Percentiles rank a stretch among this genome's conserved stretches.
These are phyloP conservation scores for Tephrocybe sp. DNA, from an alignment of 768 basidiomycete species.

Conservation along the genomic window DNA sequence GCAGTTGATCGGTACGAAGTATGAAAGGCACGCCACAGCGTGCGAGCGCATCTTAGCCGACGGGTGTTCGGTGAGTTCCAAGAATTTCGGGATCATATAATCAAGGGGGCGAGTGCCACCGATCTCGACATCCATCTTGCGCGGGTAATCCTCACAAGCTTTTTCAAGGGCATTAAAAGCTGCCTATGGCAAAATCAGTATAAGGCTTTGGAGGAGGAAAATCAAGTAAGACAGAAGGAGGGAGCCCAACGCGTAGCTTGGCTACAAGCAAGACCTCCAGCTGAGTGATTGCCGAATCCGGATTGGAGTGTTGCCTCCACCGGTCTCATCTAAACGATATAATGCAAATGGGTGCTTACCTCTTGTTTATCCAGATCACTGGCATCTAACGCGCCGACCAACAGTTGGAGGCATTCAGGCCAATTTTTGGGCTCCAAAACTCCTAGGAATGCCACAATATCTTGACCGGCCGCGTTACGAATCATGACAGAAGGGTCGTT, in stretches of 20 bases:
- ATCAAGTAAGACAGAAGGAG: conserved; percentile 10
- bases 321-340: background rate
- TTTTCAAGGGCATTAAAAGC: conserved; percentile 94
- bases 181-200: conserved; percentile 43
- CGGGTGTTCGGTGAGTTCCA: conserved; percentile 81
- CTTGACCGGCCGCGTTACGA: conserved; percentile 91
- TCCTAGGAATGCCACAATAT: conserved; percentile 86
- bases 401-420: conserved; percentile 89
- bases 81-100: conserved; percentile 95
- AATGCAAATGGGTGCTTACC: conserved; percentile 46
- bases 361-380: conserved; percentile 77
- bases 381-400: conserved; percentile 79
- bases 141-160: conserved; percentile 95
- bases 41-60: conserved; percentile 89
- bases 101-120: conserved; percentile 91
- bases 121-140: conserved; percentile 92
- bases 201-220: conserved; percentile 2
- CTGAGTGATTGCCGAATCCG: background rate
- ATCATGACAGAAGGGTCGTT: conserved; percentile 81
- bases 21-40: conserved; percentile 88
- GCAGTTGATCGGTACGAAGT: conserved; percentile 84
- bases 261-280: background rate
- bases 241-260: too few species aligned
- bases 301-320: background rate
- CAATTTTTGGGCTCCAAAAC: conserved; percentile 89